Base-by-base conservation (phyloP, 2,329 filamentous ascomycete genomes). In the Claviceps purpurea region DNA sequence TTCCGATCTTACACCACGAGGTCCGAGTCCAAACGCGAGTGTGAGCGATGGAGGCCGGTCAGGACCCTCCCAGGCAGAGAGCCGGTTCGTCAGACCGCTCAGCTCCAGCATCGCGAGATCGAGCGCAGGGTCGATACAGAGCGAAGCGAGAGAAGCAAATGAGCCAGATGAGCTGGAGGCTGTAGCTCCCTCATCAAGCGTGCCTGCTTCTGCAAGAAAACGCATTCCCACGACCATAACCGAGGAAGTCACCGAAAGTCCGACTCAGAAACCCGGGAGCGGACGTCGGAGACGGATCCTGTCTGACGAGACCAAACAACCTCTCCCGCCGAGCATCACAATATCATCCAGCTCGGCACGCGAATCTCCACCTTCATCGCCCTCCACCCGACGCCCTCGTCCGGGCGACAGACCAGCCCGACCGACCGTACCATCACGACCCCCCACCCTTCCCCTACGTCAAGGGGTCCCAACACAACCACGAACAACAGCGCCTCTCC, bases 241-340 rank as follows among this genome's bases (percentile, higher is more conserved):
- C 5, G 62, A 61, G 24, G 58, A 63, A 49, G 57, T 63, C 2
- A 58, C 56, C 34, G 64, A 82, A 58, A 80, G 77, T 52, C 78
- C 79, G 0, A 64, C 58, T 8, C 62, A 75, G 56, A 77, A 76
- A 14, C 78, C 78, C 1, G 78, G 78, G 2, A 81, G 76, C 56
- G 78, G 77, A 1, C 71, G 70, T 8, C 65, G 76, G 48, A 69
- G 71, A 26, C 68, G 61, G 3, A 60, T 76, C 14, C 64, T 61
- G 14, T 59, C 65, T 7, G 64, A 62, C 38, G 65, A 3, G 14
- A 3, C 18, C 16, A 24, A 1, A n/a, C 30, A 37, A 16, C 43
- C 44, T 37, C n/a, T 42, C 14, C 50, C 50, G 18, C 38, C 30
- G 8, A 37, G 38, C n/a, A 3, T 42, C n/a, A 22, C 16, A 20